These are phyloP conservation scores for Colletotrichum navitas DNA, from an alignment of 2,329 filamentous ascomycete species.

Conservation along the genomic window DNA sequence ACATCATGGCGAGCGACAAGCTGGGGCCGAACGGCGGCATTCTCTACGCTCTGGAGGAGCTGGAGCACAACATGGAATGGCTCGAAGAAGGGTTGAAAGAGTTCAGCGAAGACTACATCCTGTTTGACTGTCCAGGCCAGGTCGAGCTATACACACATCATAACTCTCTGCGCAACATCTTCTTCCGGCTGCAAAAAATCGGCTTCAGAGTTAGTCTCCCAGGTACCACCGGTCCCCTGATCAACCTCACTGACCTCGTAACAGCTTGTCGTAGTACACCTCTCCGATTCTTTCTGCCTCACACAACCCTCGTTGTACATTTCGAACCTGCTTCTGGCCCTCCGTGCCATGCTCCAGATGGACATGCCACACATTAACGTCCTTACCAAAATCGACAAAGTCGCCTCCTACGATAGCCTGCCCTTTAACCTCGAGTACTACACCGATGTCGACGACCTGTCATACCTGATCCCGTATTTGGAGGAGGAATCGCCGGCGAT, in stretches of 20 bases:
- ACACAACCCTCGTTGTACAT: slow-evolving; percentile 95
- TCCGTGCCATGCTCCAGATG: slow-evolving; percentile 98
- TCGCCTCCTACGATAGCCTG: slow-evolving; percentile 84
- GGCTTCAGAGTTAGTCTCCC: slow-evolving; percentile 83
- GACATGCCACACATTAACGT: slow-evolving; percentile 97
- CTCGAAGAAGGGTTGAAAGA: slow-evolving; percentile 83
- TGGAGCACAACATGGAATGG: slow-evolving; percentile 96
- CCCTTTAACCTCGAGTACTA: slow-evolving; percentile 98
- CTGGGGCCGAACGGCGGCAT: slow-evolving; percentile 94
- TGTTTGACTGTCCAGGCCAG: slow-evolving; percentile 97
- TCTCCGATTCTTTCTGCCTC: slow-evolving; percentile 93
- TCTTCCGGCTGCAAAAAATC: slow-evolving; percentile 89
- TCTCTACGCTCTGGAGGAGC: slow-evolving; percentile 92
- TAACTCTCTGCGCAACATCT: slow-evolving; percentile 89
- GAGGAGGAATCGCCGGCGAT: slow-evolving; percentile 81
- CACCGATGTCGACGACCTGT: slow-evolving; percentile 94
- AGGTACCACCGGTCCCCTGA: background rate
- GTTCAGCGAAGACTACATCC: slow-evolving; percentile 88
- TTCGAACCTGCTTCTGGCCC: slow-evolving; percentile 90
- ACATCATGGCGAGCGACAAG: slow-evolving; percentile 92
- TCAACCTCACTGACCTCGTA: background rate
- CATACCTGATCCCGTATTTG: slow-evolving; percentile 84
- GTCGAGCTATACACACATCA: slow-evolving; percentile 98
- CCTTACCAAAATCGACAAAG: slow-evolving; percentile 96
- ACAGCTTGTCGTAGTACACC: slow-evolving; percentile 91